These are phyloP conservation scores for Botrytis tulipae DNA, from an alignment of 2,329 filamentous ascomycete species.

Conservation along the genomic window DNA sequence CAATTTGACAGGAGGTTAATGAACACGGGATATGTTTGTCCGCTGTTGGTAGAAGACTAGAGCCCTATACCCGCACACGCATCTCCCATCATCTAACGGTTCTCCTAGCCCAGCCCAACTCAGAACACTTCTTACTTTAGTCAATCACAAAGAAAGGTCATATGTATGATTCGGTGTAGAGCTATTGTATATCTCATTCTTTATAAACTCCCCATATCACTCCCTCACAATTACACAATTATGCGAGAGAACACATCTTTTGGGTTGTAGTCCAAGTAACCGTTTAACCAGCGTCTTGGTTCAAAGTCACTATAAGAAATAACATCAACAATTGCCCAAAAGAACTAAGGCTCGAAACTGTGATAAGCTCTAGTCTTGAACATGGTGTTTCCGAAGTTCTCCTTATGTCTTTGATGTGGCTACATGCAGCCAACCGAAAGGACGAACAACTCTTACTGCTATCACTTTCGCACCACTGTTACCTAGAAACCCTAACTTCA, in stretches of 20 bases:
- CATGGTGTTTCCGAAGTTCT: background rate
- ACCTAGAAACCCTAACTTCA: background rate
- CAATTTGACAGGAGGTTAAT: too few relatives aligned
- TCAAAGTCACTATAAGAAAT: background rate
- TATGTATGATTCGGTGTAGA: background rate
- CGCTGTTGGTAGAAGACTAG: background rate
- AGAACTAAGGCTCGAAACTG: accelerated
- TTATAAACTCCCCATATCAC: background rate
- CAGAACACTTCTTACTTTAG: background rate
- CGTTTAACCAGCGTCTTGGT: background rate
- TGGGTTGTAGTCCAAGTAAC: background rate
- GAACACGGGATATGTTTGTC: background rate
- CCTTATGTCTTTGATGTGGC: background rate
- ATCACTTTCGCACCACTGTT: background rate
- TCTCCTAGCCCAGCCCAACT: background rate
- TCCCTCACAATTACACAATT: background rate
- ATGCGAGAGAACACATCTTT: background rate
- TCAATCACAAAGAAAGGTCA: background rate
- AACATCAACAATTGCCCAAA: accelerated
- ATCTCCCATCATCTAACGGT: background rate
- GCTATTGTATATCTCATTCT: background rate
- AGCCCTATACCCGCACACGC: background rate
- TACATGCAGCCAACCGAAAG: background rate
- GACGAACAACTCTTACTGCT: background rate
- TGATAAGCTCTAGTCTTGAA: accelerated